Evolutionary conservation across 176 grass and related monocot genomes (phyloP).

Genomic region (Tillandsia leiboldiana): DNA sequence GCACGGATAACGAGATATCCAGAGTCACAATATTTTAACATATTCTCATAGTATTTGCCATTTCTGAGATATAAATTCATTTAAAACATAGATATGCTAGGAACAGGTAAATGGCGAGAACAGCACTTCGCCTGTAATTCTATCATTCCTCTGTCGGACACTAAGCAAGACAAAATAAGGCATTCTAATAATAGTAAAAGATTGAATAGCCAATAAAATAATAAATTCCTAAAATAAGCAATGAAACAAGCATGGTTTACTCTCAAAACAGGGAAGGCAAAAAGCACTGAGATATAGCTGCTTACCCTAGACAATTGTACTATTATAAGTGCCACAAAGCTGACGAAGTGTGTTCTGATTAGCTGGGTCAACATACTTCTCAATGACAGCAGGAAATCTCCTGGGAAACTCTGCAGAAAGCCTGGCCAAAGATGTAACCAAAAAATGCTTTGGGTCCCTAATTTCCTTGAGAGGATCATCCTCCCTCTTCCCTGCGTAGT

Average conservation of each 20-base stretch:
- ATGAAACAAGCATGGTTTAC: background rate
- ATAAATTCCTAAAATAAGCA: background rate
- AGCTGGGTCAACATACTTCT: slow-evolving; percentile 56
- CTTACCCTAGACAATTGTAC: slow-evolving; percentile 81
- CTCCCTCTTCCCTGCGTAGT: slow-evolving; percentile 82
- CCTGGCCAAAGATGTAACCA: slow-evolving; percentile 59
- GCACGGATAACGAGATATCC: too few species aligned
- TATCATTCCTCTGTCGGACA: background rate
- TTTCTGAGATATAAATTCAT: too few species aligned
- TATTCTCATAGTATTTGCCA: too few species aligned
- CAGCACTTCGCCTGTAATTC: too few species aligned
- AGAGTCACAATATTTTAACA: too few species aligned
- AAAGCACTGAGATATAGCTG: background rate
- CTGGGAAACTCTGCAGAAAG: slow-evolving; percentile 65
- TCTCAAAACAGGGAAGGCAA: slow-evolving; percentile 4
- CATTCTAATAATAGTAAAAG: background rate
- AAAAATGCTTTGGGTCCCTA: slow-evolving; percentile 70
- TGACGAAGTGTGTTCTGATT: slow-evolving; percentile 77
- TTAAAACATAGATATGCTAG: too few species aligned
- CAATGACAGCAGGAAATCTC: slow-evolving; percentile 65
- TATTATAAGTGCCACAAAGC: slow-evolving; percentile 66
- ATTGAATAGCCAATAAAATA: background rate
- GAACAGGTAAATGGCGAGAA: too few species aligned
- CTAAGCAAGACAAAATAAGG: background rate
- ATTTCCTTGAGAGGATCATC: slow-evolving; percentile 88